Evolutionary conservation across 1,284 basidiomycete species (phyloP), one percentile per base, ranked within the genome.

Genomic region (Amylostereum areolatum): DNA sequence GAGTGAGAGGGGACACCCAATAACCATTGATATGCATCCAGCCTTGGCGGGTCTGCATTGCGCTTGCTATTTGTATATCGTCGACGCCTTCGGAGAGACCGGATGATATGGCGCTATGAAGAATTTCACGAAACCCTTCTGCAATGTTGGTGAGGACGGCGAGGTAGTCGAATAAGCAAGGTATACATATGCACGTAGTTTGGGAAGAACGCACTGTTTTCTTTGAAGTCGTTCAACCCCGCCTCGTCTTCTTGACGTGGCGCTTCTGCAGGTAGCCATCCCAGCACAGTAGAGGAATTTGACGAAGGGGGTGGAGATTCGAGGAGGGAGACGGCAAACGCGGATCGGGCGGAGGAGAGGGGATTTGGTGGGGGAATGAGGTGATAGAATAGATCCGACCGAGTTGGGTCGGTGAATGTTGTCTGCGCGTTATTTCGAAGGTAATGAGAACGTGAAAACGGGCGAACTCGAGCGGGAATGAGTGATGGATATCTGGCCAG

Each of bases 21-120:
- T 8, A 35, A 85, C 87, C 88, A 45, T 89, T 79, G 45, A 91
- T 81, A 61, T 91, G 88, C 83, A 91, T 85, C 89, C 88, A 91
- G 9, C 88, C 89, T 39, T 78, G 65, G 49, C 78, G 76, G 2
- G 79, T 66, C 58, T 86, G 84, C 27, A 77, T 65, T 10, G 87
- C 88, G 3, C 73, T 77, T 52, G 81, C 81, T 10, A 60, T 73
- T 68, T 83, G 81, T 3, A 86, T 69, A 2, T 86, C 81, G 57
- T 90, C 88, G 1, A 74, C 67, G 11, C 71, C 74, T 44, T 84
- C 76, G 5, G 59, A 61, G 4, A 90, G 66, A 31, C 72, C 80
- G 28, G 68, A 62, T 51, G 73, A 71, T 9, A 89, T 67, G 5
- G 77, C 77, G 49, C 76, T 65, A 54, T 89, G 85, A 41, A 90